Evolutionary conservation across 768 basidiomycete species (phyloP), one percentile per base, ranked within the genome.

Genomic region (Amanita inopinata): DNA sequence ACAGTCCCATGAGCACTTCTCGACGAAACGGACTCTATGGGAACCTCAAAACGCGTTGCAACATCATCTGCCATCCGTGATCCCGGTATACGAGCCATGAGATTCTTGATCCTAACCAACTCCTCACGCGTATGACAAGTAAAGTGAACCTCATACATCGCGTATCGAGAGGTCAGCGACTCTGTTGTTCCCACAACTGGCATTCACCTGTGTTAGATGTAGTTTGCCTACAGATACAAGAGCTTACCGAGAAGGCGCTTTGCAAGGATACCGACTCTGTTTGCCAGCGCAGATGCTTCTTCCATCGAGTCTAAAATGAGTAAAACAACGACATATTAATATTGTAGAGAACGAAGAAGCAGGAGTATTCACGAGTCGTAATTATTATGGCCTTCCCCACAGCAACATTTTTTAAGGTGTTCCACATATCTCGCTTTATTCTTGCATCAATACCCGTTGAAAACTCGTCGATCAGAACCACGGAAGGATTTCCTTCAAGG

Each of bases 391-490:
- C 79, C 53, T 86, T 85, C 11, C 78, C 82, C 2, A 67, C 62
- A 0, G 79, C 71, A 3, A 83, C 78, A 19, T 68, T 71, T 42
- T 78, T 65, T 43, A 88, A 63, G 0, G 81, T 85, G 11, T 64
- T 62, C 86, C 86, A 88, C 79, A 88, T 85, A 22, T 87, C 82
- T 25, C 86, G 66, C 59, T 87, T 88, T 69, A 80, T 86, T 58
- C 78, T 84, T 5, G 84, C 80, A 54, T 87, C 86, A 36, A 88
- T 76, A 4, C 86, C 86, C 2, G 83, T 85, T 4, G 82, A 85
- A 56, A 85, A 88, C 53, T 88, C 84, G 47, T 89, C 86, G 34
- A 89, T 86, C 15, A 88, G 69, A 2, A 88, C 63, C 2, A 87
- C 85, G 2, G 81, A 64, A 3, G 85, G 81, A 50, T 87, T 87